Evolutionary conservation across 345 rosid genomes (phyloP).

Genomic region (Gossypium mustelinum): DNA sequence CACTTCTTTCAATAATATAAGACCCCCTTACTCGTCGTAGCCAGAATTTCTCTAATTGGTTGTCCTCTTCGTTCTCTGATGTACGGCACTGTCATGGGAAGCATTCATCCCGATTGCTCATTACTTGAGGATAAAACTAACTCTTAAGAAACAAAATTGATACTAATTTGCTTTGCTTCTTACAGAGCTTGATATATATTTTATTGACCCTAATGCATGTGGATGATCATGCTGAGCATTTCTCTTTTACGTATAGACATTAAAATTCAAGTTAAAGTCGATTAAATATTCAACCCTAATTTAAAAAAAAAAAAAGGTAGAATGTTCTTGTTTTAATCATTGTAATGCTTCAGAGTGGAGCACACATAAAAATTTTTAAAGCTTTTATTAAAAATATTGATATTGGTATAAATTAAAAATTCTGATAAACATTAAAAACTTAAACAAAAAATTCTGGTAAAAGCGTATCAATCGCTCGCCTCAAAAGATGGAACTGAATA

Average conservation of each 20-base stretch:
- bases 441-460: too few relatives aligned
- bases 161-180: neutral
- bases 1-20: conserved; percentile 32
- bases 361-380: too few relatives aligned
- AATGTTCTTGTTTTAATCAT: too few relatives aligned
- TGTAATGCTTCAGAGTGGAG: too few relatives aligned
- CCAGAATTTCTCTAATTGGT: conserved; percentile 37
- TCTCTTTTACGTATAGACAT: neutral
- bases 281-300: too few relatives aligned
- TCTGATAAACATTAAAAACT: too few relatives aligned
- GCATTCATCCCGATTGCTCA: neutral
- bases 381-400: too few relatives aligned
- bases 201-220: too few relatives aligned
- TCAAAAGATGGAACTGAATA: neutral
- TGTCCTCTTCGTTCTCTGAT: conserved; percentile 60
- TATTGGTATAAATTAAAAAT: too few relatives aligned
- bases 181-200: neutral
- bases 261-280: too few relatives aligned
- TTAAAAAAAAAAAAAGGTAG: too few relatives aligned
- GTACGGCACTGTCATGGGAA: conserved; percentile 27
- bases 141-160: conserved; percentile 8
- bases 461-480: too few relatives aligned
- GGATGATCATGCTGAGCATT: neutral
- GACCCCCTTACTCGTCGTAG: conserved; percentile 16
- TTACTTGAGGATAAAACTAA: conserved; percentile 2